Percentiles rank a stretch among this genome's conserved stretches.
Evolutionary conservation across 805 yeast species (phyloP).

Genomic region (Yamadazyma insecticola): DNA sequence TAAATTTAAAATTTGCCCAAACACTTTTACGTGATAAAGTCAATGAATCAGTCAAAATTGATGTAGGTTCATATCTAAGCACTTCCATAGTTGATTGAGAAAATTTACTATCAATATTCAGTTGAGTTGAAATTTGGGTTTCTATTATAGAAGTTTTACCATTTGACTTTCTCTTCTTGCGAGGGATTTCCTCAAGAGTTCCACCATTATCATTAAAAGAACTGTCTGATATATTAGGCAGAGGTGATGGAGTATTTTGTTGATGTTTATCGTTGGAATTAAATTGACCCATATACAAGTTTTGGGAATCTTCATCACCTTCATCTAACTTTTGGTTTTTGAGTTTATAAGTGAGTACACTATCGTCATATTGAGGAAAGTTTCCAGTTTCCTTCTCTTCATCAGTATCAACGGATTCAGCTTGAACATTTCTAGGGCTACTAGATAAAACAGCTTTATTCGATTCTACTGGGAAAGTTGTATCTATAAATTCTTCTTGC

Average conservation of each 20-base stretch:
- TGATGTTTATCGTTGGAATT: neutral
- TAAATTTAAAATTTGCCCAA: conserved; percentile 50
- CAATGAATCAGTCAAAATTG: conserved; percentile 5
- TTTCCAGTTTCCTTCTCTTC: conserved; percentile 9
- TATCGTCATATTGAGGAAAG: conserved; percentile 18
- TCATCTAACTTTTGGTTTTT: conserved; percentile 9
- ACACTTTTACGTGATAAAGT: conserved; percentile 28
- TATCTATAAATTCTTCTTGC: conserved; percentile 14
- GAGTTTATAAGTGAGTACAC: conserved; percentile 20
- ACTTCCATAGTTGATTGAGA: neutral
- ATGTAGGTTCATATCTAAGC: conserved; percentile 12
- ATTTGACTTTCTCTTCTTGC: neutral
- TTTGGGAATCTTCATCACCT: conserved; percentile 1
- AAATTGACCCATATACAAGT: neutral
- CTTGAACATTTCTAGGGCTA: conserved; percentile 3
- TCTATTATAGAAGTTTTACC: neutral
- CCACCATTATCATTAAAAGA: conserved; percentile 1
- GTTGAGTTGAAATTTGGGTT: neutral
- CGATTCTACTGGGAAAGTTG: neutral
- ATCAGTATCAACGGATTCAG: conserved; percentile 10
- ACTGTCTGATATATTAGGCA: conserved; percentile 1
- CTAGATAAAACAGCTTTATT: no score
- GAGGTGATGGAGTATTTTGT: conserved; percentile 1
- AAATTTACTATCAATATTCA: neutral
- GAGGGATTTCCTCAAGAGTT: neutral